Evolutionary conservation across 352 stramenopile genomes (phyloP), one percentile per base, ranked within the genome.

Genomic region (Pythium volutum): DNA sequence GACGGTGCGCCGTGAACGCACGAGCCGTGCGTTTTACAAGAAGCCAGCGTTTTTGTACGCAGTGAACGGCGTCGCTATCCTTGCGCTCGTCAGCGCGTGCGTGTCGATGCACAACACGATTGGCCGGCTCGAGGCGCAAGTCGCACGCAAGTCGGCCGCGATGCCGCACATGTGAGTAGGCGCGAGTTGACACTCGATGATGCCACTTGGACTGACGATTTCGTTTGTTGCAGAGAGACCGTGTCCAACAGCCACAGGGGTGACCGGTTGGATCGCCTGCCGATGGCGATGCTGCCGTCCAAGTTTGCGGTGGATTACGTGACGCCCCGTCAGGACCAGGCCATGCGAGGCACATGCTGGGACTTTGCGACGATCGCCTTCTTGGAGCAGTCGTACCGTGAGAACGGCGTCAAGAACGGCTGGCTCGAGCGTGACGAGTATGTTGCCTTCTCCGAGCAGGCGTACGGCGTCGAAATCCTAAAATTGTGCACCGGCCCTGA

Each of bases 271-370:
- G 74, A 79, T 50, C 67, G 79, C 25, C 20, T 91, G 25, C 81
- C 81, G 7, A 88, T 88, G 77, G 70, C 76, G 25, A 70, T 87
- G 70, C 54, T 93, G 42, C 83, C 83, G 22, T 89, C 81, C 26
- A 93, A 93, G 68, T 93, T 89, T 48, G 81, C 83, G 0, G 81
- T 93, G 25, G 66, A 89, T 63, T 88, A 84, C 60, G 81, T 93
- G 20, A 93, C 81, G 18, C 83, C 81, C 22, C 81, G 83, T 0
- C 74, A 89, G 62, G 74, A 93, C 49, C 83, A 93, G 60, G 77
- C 81, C 50, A 76, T 84, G 38, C 84, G 84, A 38, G 84, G 84
- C 38, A 93, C 81, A 4, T 93, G 84, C 66, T 93, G 84, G 84
- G 84, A 93, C 65, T 93, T 93, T 51, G 81, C 84, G 3, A 91